Conservation (phyloP, 2,329 filamentous ascomycete species). For the Monosporascus sp. region DNA sequence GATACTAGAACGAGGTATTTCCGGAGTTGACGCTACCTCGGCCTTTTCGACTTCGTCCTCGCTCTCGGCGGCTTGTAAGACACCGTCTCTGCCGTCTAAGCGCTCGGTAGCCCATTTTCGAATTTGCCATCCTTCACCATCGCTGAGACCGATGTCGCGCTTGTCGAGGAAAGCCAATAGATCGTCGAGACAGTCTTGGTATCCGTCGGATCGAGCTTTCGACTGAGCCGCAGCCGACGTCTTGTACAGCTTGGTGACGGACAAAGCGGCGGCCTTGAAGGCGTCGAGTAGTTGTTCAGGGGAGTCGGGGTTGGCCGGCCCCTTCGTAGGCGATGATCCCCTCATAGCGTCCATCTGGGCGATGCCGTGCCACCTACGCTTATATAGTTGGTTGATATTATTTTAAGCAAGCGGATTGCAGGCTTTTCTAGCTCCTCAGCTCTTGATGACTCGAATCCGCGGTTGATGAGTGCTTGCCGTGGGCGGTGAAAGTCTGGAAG, state of each 20-base stretch:
- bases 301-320: constrained; percentile 34
- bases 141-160: constrained; percentile 69
- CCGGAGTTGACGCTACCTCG: constrained; percentile 54
- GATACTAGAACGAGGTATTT: constrained; percentile 44
- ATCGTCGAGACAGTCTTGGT: constrained; percentile 91
- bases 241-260: constrained; percentile 95
- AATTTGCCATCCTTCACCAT: constrained; percentile 67
- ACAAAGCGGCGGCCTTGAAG: constrained; percentile 88
- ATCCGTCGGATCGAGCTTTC: constrained; percentile 72
- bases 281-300: constrained; percentile 72
- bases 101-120: constrained; percentile 64
- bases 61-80: constrained; percentile 53
- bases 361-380: neutral
- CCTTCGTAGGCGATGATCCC: constrained; percentile 24
- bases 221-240: constrained; percentile 74
- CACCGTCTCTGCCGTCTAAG: constrained; percentile 55
- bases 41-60: constrained; percentile 64
- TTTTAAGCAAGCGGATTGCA: neutral
- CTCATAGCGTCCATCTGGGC: constrained; percentile 21
- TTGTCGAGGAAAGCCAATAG: constrained; percentile 80
- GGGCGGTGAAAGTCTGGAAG: neutral
- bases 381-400: neutral
- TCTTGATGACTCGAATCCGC: neutral
- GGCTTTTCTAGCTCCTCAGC: neutral
- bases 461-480: neutral